These are phyloP conservation scores for Corchorus olitorius DNA, from an alignment of 345 rosid species.

Conservation along the genomic window DNA sequence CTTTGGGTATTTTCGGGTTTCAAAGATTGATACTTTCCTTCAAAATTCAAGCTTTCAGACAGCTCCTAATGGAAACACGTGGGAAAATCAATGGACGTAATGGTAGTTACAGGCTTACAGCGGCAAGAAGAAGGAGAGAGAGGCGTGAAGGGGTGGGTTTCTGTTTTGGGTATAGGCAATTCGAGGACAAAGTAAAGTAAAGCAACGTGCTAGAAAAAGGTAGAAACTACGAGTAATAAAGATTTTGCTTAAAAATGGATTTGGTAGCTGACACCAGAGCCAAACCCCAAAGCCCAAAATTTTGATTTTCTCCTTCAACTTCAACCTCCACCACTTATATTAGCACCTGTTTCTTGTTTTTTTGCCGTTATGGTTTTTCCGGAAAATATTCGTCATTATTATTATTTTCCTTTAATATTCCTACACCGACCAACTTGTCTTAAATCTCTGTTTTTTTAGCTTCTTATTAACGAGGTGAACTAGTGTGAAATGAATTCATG, in stretches of 20 bases:
- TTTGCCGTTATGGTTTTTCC: background rate
- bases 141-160: slow-evolving; percentile 3
- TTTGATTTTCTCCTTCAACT: background rate
- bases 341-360: slow-evolving; percentile 20
- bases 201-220: background rate
- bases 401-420: no score
- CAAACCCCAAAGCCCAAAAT: background rate
- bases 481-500: no score
- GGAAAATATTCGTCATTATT: no score
- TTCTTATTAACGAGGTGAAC: no score
- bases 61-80: background rate
- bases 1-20: background rate
- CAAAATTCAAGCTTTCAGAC: background rate
- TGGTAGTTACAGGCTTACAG: background rate
- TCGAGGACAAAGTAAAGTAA: background rate
- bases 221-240: no score
- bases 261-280: no score
- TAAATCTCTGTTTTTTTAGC: no score
- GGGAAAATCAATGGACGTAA: background rate
- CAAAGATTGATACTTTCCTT: background rate
- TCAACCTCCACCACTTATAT: background rate
- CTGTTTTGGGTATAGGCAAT: background rate
- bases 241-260: no score
- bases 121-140: background rate
- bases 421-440: no score